Evolutionary conservation across 306 rosid genomes (phyloP).

Genomic region (Biancaea sappan): DNA sequence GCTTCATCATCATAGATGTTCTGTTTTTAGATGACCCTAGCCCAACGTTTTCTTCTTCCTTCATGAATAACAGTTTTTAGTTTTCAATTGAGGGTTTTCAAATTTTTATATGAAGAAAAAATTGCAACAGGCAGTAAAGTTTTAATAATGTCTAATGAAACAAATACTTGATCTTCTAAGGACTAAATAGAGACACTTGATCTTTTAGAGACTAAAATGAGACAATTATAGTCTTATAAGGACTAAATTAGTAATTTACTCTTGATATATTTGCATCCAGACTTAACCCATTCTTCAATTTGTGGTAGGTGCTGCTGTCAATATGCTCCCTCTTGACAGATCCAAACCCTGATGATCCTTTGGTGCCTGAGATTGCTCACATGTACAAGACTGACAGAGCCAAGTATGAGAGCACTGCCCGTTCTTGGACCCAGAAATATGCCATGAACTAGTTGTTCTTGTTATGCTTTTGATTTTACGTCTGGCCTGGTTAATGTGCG

Average conservation of each 20-base stretch:
- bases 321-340: constrained; percentile 63
- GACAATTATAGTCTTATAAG: no score
- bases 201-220: no score
- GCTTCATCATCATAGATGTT: neutral
- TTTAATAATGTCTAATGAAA: no score
- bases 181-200: no score
- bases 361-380: constrained; percentile 63
- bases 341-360: constrained; percentile 61
- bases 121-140: neutral
- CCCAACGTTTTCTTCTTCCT: neutral
- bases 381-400: constrained; percentile 59
- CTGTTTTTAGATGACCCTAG: neutral
- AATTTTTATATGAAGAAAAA: neutral
- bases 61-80: neutral
- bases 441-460: constrained; percentile 44
- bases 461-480: constrained; percentile 11
- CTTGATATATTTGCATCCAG: neutral
- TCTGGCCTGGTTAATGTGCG: neutral
- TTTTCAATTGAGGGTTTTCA: neutral
- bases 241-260: no score
- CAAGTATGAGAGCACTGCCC: constrained; percentile 56
- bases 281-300: neutral
- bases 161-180: no score
- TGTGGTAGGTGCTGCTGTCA: constrained; percentile 50
- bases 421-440: constrained; percentile 63